Evolutionary conservation across 148 eudicot genomes (phyloP), one percentile per base, ranked within the genome.

Genomic region (Vaccinium macrocarpon): DNA sequence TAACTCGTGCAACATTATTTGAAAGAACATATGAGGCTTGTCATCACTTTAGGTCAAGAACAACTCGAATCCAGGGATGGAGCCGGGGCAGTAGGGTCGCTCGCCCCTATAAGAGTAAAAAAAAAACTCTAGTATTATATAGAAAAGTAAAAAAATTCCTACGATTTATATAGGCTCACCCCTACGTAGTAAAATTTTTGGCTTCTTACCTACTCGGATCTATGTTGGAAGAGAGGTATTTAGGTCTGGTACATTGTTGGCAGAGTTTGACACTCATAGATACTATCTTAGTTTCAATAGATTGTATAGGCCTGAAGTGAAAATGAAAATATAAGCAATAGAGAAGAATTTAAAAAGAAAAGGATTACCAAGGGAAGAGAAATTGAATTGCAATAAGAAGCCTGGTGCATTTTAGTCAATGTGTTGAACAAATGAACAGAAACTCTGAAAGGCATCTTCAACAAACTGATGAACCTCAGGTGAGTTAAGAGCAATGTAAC

Each of bases 401-500:
- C 13, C 73, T 70, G 74, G 42, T 25, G 42, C 1, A 27, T n/a
- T 70, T 9, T 73, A 73, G 2, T 42, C 50, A 46, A 72, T 32
- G 46, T 35, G 48, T 75, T 75, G 10, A 15, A 27, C 23, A 15
- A 27, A 88, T 46, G 49, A 32, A 75, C 84, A 84, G 23, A 93
- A 59, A 53, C 92, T 91, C 81, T 90, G 91, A 72, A 94, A 94
- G 73, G 98, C 98, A 72, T 94, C 89, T 15, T 81, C 56, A 84
- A 94, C 89, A 19, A 89, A 80, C 16, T 79, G 21, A 66, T 91
- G 98, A 78, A 91, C 82, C 51, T 93, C 91, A 1, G 91, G 74
- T 3, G 98, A 85, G 77, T 94, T 94, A 7, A 94, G 92, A n/a
- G 86, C 89, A 75, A 93, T 86, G 82, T 90, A 94, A 78, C 95